Evolutionary conservation across 2,329 filamentous ascomycete species (phyloP), one percentile per base, ranked within the genome.

Genomic region (Xylaria sp.): DNA sequence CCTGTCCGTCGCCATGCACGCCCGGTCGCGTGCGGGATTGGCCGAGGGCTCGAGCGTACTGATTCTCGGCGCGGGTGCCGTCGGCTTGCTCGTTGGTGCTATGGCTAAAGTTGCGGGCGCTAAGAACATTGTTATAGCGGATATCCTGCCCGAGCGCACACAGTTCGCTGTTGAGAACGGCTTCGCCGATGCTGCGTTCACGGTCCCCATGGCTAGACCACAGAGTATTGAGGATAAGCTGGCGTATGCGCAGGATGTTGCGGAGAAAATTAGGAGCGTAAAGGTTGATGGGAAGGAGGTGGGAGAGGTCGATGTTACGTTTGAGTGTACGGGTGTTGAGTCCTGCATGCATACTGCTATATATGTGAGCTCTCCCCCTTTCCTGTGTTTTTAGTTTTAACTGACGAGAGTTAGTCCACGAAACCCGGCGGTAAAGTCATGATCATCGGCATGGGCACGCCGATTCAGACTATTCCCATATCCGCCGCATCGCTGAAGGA

Each of bases 291-390:
- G 67, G 15, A 73, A 82, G 72, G 83, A 86, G 13, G 84, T 92
- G 69, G 88, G 83, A 0, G 89, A 93, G 76, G 86, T 92, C 0
- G 86, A 89, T 60, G 87, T 88, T 1, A 90, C 91, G 2, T 94
- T 92, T 76, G 92, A 94, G 81, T 94, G 92, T 77, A 94, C 92
- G 0, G 92, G 92, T 9, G 92, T 94, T 25, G 91, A 93, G 77
- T 88, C 89, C 0, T 94, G 92, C 75, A 84, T 94, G 74, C 92
- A 94, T 78, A 88, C 89, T 6, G 87, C 90, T 4, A 93, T 94
- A 65, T 94, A 92, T 75, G 86, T 87, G 71, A 78, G 83, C 80
- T 15, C 37, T 8, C 4, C 15, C 13, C 15, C 10, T 25, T 25
- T 54, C 1, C 20, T 10, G 23, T 12, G 28, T 32, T 32, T 13